Conservation (phyloP, 768 basidiomycete species). For the Podaxis sp. region DNA sequence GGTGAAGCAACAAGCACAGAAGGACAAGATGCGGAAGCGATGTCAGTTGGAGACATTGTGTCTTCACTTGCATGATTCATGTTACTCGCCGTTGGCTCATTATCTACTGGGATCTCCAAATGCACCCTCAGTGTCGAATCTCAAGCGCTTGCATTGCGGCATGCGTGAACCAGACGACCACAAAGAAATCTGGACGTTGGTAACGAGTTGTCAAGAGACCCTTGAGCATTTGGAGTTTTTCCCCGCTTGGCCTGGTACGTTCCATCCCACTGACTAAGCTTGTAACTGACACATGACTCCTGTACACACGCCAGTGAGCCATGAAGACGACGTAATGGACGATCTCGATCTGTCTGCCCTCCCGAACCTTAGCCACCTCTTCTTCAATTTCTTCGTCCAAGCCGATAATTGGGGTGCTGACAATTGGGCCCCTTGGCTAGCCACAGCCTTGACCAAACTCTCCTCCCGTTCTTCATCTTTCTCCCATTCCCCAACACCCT, state of each 20-base stretch:
- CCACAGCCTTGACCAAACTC: neutral
- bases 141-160: neutral
- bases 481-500: neutral
- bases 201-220: neutral
- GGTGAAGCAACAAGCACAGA: neutral
- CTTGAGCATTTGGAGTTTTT: constrained; percentile 4
- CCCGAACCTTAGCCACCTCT: neutral
- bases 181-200: neutral
- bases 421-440: neutral
- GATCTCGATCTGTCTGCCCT: neutral
- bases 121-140: neutral
- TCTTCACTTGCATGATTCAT: neutral
- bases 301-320: neutral
- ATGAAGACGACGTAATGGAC: neutral
- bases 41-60: constrained; percentile 4
- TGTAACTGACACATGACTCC: neutral
- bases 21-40: neutral
- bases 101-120: neutral
- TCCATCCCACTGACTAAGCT: neutral
- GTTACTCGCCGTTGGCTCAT: neutral
- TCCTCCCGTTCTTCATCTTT: neutral
- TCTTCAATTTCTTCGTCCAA: neutral
- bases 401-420: neutral
- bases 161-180: constrained; percentile 4
- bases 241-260: neutral